Percentiles rank a stretch among this genome's conserved stretches.
Conservation (phyloP, 1,284 basidiomycete species). For the Thecaphora thlaspeos region DNA sequence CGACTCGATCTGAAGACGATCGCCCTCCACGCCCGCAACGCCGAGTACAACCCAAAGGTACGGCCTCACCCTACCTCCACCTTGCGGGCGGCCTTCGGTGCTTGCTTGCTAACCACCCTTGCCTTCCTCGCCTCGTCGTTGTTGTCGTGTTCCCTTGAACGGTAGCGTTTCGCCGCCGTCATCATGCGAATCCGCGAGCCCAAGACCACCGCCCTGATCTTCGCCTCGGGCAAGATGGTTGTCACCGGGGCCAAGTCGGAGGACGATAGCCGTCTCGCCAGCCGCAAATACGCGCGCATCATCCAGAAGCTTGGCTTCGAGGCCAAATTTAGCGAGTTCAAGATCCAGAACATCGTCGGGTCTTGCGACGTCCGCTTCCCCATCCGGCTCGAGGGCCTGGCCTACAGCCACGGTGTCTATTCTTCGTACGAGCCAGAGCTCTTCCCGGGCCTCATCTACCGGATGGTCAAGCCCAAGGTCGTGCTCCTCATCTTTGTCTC, state of each 20-base stretch:
- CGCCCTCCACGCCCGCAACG: conserved; percentile 93
- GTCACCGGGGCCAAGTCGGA: conserved; percentile 99
- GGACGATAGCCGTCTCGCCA: conserved; percentile 93
- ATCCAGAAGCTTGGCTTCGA: conserved; percentile 99
- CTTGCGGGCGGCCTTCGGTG: no score
- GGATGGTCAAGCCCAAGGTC: conserved; percentile 99
- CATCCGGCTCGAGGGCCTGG: conserved; percentile 94
- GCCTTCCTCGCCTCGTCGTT: conserved; percentile 42
- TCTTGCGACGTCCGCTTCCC: conserved; percentile 97
- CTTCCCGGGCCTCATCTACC: conserved; percentile 98
- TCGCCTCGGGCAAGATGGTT: conserved; percentile 99
- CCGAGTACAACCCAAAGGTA: conserved; percentile 99
- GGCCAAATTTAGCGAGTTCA: conserved; percentile 99
- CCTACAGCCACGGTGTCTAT: conserved; percentile 97
- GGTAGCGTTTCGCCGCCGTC: conserved; percentile 97
- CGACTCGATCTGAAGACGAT: conserved; percentile 97
- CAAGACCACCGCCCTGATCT: conserved; percentile 98
- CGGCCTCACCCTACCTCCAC: neutral
- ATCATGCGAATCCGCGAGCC: conserved; percentile 99
- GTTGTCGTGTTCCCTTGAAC: conserved; percentile 63
- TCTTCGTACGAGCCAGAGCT: conserved; percentile 97
- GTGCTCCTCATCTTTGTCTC: conserved; percentile 98
- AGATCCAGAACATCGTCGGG: conserved; percentile 99
- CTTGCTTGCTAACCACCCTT: neutral
- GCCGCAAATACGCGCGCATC: conserved; percentile 97